Percentiles rank a stretch among this genome's conserved stretches.
Conservation (phyloP, 805 yeast species). For the Groenewaldozyma salmanticensis region DNA sequence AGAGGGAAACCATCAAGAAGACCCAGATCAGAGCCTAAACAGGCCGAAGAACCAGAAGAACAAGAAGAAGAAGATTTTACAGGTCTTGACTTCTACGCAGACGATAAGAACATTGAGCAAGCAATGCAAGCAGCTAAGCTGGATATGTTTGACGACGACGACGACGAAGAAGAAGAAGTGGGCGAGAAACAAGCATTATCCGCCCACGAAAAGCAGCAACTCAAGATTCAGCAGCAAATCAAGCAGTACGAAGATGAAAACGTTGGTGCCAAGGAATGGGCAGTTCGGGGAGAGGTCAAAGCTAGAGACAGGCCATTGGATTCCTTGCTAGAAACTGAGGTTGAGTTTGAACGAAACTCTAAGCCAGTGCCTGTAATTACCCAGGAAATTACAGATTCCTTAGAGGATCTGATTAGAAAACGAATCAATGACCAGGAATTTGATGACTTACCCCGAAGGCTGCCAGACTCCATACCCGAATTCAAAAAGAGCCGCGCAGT, state of each 20-base stretch:
- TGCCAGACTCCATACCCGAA: conserved; percentile 55
- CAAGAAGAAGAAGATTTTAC: conserved; percentile 16
- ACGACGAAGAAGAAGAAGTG: conserved; percentile 52
- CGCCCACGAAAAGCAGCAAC: conserved; percentile 76
- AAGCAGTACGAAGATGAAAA: conserved; percentile 73
- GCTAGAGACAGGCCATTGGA: conserved; percentile 77
- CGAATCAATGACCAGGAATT: conserved; percentile 67
- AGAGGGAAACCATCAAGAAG: conserved; percentile 6
- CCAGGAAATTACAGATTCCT: conserved; percentile 69
- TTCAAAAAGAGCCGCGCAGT: conserved; percentile 34
- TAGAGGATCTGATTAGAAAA: conserved; percentile 82
- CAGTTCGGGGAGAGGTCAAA: conserved; percentile 84
- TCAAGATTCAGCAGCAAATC: conserved; percentile 66
- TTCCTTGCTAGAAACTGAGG: conserved; percentile 61
- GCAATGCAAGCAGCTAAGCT: conserved; percentile 25
- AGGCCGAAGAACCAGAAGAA: conserved; percentile 1
- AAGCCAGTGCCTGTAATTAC: conserved; percentile 96
- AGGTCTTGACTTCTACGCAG: conserved; percentile 19
- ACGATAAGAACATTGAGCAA: conserved; percentile 19
- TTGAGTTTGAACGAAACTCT: conserved; percentile 87
- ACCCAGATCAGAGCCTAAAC: conserved; percentile 4
- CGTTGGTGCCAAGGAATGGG: conserved; percentile 87
- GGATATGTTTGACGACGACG: conserved; percentile 37
- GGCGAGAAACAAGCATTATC: conserved; percentile 43
- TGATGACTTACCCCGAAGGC: conserved; percentile 74